Percentiles rank a stretch among this genome's conserved stretches.
phyloP scores from a whole-genome alignment of 1,284 basidiomycete species.

The Coniferiporia weirii region DNA sequence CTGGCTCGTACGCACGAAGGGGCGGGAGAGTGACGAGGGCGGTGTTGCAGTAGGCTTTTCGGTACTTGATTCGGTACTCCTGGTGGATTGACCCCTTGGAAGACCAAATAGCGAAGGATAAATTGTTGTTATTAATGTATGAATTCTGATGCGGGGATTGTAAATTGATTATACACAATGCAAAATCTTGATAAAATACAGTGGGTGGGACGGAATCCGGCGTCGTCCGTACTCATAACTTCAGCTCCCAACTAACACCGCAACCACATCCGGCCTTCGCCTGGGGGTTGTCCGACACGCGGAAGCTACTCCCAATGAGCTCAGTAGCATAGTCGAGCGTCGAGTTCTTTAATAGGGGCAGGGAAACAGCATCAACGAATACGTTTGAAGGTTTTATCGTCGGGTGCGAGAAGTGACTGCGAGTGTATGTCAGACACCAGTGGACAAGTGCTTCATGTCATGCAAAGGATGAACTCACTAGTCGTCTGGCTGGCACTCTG shows the following conservation, averaged over 20 bases:
- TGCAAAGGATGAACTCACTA: conserved; percentile 52
- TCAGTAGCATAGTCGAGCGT: conserved; percentile 88
- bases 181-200: neutral
- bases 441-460: neutral
- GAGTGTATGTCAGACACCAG: conserved; percentile 1
- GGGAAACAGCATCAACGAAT: conserved; percentile 76
- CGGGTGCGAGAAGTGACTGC: conserved; percentile 64
- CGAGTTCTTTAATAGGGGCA: conserved; percentile 75
- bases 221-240: conserved; percentile 33
- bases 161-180: neutral
- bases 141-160: neutral
- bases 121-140: neutral
- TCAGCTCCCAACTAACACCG: conserved; percentile 87
- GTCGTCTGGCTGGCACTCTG: conserved; percentile 57
- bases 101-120: neutral
- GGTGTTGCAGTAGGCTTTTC: conserved; percentile 91
- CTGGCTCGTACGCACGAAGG: conserved; percentile 90
- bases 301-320: conserved; percentile 84
- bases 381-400: conserved; percentile 65
- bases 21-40: conserved; percentile 89
- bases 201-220: neutral
- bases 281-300: conserved; percentile 76
- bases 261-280: conserved; percentile 86
- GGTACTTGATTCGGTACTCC: conserved; percentile 76
- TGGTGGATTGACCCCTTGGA: conserved; percentile 44